Conservation (phyloP, 2,329 filamentous ascomycete genomes). For the Botrytis sinoallii region DNA sequence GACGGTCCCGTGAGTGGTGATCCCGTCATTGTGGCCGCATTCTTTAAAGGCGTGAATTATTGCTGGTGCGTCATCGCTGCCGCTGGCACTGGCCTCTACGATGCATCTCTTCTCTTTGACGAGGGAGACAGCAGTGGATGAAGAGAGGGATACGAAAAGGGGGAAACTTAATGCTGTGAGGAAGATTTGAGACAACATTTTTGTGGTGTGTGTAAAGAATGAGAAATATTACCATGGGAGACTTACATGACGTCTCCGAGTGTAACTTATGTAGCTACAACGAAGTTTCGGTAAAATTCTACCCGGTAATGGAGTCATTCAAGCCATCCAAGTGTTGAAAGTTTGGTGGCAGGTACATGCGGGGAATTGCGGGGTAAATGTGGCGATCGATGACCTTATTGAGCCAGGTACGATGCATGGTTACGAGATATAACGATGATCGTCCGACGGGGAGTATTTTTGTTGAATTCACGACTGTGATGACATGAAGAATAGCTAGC, state of each 20-base stretch:
- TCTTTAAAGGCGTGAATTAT: constrained; percentile 43
- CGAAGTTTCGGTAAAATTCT: background rate
- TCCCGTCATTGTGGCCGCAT: constrained; percentile 38
- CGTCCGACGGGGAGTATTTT: background rate
- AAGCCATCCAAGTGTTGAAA: background rate
- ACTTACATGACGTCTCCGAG: background rate
- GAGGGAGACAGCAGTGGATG: background rate
- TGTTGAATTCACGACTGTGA: background rate
- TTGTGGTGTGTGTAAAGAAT: background rate
- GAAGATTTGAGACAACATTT: constrained; percentile 9
- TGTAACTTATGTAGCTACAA: background rate
- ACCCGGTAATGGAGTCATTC: background rate
- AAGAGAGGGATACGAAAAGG: background rate
- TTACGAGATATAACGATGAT: background rate
- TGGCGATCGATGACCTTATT: background rate
- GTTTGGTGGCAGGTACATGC: background rate
- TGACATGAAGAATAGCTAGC: background rate
- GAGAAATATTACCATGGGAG: background rate
- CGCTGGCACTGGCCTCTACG: constrained; percentile 32
- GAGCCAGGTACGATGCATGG: background rate
- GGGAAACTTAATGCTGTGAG: constrained; percentile 1
- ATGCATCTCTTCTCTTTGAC: constrained; percentile 19
- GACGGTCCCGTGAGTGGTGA: constrained; percentile 37
- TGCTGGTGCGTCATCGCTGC: constrained; percentile 35
- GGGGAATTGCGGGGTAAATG: constrained; percentile 7